Evolutionary conservation across 306 rosid genomes (phyloP).

Genomic region (Glycine tomentella): DNA sequence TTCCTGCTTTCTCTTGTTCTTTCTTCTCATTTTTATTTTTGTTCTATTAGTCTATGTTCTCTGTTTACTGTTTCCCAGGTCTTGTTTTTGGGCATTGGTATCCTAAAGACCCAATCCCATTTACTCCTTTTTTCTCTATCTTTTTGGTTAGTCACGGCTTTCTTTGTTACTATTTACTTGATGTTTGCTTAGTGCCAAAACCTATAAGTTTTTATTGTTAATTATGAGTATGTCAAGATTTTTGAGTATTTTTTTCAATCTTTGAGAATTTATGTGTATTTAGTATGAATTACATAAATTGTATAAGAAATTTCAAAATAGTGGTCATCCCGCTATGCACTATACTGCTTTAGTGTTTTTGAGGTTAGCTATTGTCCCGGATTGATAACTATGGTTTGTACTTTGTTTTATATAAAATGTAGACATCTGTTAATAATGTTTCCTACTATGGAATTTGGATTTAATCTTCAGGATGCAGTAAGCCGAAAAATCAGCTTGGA

Average conservation of each 20-base stretch:
- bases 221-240: background rate
- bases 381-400: background rate
- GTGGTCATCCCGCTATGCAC: background rate
- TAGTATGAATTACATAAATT: background rate
- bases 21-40: background rate
- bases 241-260: background rate
- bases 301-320: background rate
- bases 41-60: background rate
- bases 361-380: background rate
- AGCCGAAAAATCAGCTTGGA: conserved; percentile 95
- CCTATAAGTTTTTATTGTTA: background rate
- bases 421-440: conserved; percentile 20
- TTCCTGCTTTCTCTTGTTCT: too few relatives aligned
- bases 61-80: background rate
- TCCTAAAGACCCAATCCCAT: background rate
- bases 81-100: background rate
- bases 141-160: background rate
- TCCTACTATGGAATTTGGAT: conserved; percentile 32
- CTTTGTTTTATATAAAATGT: background rate
- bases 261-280: background rate
- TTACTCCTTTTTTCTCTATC: background rate
- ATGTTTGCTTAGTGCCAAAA: background rate
- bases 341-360: background rate
- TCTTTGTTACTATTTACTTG: background rate
- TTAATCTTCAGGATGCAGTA: conserved; percentile 80